These are phyloP conservation scores for Climacium dendroides DNA, from an alignment of 225 moss, liverwort and hornwort species.

Conservation along the genomic window DNA sequence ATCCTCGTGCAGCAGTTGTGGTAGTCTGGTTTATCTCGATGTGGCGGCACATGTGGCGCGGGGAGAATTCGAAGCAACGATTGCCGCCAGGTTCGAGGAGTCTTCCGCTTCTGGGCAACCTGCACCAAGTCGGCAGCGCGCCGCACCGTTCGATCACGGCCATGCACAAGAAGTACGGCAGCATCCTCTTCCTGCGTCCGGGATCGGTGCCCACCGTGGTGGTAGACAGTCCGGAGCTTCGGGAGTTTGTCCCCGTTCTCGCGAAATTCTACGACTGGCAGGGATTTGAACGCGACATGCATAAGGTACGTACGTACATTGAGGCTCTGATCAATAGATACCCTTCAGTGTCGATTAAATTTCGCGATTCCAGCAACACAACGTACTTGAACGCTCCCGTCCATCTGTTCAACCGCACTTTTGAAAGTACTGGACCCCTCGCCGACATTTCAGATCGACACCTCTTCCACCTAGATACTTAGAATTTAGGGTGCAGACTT, in stretches of 20 bases:
- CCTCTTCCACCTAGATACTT: neutral
- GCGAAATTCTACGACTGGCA: neutral
- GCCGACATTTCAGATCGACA: neutral
- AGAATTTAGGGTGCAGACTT: neutral
- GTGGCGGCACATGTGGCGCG: neutral
- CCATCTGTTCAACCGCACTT: neutral
- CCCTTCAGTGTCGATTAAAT: neutral
- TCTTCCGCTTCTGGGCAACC: neutral
- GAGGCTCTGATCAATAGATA: neutral
- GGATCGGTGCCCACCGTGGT: neutral
- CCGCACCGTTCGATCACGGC: neutral
- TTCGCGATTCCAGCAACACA: neutral
- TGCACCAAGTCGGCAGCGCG: neutral
- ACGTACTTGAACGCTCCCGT: neutral
- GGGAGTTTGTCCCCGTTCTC: neutral
- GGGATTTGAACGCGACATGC: neutral
- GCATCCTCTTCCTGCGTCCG: neutral
- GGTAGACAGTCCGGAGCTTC: neutral
- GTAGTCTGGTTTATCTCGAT: neutral
- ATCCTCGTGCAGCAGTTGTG: neutral
- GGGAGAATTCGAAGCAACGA: neutral
- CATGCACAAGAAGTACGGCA: neutral
- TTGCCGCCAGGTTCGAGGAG: slow-evolving; percentile 4
- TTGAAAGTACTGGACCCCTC: neutral
- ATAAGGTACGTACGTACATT: neutral